phyloP scores from a whole-genome alignment of 108 stramenopile species.

The Stephanodiscus minutulus region DNA sequence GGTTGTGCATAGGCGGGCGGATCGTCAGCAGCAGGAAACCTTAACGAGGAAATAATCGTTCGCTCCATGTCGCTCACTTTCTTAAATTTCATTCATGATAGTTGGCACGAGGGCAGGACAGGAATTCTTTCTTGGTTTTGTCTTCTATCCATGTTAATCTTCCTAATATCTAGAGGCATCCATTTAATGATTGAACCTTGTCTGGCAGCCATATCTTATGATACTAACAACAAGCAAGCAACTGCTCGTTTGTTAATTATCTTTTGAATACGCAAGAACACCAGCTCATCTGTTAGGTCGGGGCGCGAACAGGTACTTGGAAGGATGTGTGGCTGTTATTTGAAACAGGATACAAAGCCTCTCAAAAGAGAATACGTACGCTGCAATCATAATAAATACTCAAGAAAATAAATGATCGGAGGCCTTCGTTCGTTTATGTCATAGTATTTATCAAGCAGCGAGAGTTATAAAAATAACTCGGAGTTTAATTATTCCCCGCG shows the following conservation, averaged over 20 bases:
- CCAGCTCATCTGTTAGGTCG: no score
- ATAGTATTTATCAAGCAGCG: not conserved
- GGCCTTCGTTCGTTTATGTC: no score
- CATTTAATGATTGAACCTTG: no score
- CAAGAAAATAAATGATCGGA: no score
- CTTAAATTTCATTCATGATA: not conserved
- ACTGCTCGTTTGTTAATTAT: no score
- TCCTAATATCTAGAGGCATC: not conserved
- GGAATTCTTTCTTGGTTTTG: not conserved
- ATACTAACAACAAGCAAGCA: not conserved
- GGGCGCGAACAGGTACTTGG: no score
- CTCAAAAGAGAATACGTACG: no score
- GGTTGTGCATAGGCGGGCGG: slow-evolving; percentile 67
- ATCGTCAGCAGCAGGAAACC: slow-evolving; percentile 22
- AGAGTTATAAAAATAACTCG: not conserved
- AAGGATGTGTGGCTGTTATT: no score
- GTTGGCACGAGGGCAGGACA: not conserved
- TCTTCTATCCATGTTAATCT: not conserved
- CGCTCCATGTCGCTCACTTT: not conserved
- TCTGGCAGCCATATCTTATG: not conserved
- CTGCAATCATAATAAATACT: no score
- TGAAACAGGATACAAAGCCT: no score
- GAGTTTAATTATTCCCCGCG: not conserved
- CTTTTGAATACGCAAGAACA: no score
- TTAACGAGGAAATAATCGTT: slow-evolving; percentile 1